Evolutionary conservation across 352 stramenopile genomes (phyloP), one percentile per base, ranked within the genome.

Genomic region (Globisporangium mamillatum): DNA sequence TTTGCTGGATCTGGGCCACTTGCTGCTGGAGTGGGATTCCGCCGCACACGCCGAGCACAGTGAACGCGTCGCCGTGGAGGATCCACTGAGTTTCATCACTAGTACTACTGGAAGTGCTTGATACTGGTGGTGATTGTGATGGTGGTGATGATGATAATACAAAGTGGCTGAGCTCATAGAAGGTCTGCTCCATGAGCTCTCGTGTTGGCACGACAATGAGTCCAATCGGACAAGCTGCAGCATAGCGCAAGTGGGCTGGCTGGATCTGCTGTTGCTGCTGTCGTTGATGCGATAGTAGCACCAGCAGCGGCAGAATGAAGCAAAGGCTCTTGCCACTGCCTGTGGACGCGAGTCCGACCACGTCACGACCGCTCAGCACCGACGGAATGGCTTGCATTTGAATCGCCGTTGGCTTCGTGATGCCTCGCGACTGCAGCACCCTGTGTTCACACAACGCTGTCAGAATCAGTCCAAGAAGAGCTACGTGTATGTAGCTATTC

Each of bases 161-260:
- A 80, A 85, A 64, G 69, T 56, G 29, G 57, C 63, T 41, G 75
- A 75, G 97, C 71, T 76, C 92, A 75, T 81, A 85, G 71, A 69
- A 96, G 44, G 99, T 86, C 76, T 99, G 98, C 53, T 93, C 81
- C 34, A 97, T 96, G 53, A 99, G 84, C 77, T 99, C 98, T 59
- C 96, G 81, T 5, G 97, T 99, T 10, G 97, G 98, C 18, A 97
- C 95, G 7, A 99, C 66, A 8, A 99, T 74, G 24, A 99, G 66
- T 0, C 80, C 82, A 38, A 93, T 69, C 22, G 80, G 79, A 32
- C 53, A 57, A 7, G 73, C 63, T 36, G 53, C 85, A 64, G 62
- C 62, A 56, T 63, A 84, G 65, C 34, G 89, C 65, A 60, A 97
- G 69, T 36, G 82, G 72, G 66, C 92, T 59, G 16, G 70, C 52